Evolutionary conservation across 2,329 filamentous ascomycete species (phyloP).

Genomic region (Cladosporium sp.): DNA sequence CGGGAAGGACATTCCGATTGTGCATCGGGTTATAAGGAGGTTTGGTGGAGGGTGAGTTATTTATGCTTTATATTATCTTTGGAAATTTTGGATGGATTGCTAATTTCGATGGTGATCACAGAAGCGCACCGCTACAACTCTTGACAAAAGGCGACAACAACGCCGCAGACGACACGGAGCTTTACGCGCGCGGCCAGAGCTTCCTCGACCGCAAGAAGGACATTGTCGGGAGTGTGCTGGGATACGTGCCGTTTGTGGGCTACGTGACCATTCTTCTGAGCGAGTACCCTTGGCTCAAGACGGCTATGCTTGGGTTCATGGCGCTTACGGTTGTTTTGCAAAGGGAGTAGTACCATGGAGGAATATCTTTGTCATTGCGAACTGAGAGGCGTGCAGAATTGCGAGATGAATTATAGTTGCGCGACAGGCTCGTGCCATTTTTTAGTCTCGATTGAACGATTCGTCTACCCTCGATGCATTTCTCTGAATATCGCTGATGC

Average conservation of each 20-base stretch:
- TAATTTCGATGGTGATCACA: constrained; percentile 29
- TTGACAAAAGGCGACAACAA: constrained; percentile 99
- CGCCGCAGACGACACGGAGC: constrained; percentile 84
- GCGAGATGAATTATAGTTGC: neutral
- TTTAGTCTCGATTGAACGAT: neutral
- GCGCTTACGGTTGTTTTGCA: constrained; percentile 90
- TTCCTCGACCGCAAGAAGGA: constrained; percentile 78
- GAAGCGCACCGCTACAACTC: constrained; percentile 60
- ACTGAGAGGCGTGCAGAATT: neutral
- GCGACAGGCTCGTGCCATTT: neutral
- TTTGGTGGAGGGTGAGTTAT: constrained; percentile 60
- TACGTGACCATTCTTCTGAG: constrained; percentile 96
- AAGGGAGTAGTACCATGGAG: too few relatives aligned
- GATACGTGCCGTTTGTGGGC: constrained; percentile 90
- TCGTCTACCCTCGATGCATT: neutral
- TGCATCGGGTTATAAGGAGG: constrained; percentile 82
- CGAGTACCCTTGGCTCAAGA: constrained; percentile 97
- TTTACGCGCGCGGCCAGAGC: constrained; percentile 83
- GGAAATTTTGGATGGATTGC: constrained; percentile 1
- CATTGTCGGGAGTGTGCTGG: constrained; percentile 89
- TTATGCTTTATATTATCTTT: neutral
- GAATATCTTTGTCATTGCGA: too few relatives aligned
- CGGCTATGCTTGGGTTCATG: constrained; percentile 91
- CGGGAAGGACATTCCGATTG: constrained; percentile 96
- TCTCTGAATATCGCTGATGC: neutral